Evolutionary conservation across 2,329 filamentous ascomycete species (phyloP).

Genomic region (Penicillium palitans): DNA sequence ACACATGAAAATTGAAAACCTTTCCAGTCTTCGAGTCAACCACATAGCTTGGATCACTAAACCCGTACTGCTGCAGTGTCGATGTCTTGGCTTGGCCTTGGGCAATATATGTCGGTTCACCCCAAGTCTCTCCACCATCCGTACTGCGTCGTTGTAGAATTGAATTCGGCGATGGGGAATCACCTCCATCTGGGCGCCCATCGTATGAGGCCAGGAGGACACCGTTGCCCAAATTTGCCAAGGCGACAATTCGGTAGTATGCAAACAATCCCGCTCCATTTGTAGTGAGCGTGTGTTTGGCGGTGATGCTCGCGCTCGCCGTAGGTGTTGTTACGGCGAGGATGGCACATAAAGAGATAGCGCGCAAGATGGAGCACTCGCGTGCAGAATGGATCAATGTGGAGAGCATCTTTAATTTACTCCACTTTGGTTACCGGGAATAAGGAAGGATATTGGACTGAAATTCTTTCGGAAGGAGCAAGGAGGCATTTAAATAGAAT

Average conservation of each 20-base stretch:
- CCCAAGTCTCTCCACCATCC: not conserved
- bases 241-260: not conserved
- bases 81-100: not conserved
- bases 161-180: not conserved
- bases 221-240: not conserved
- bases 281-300: not conserved
- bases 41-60: not conserved
- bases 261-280: not conserved
- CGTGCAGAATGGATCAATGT: not conserved
- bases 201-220: not conserved
- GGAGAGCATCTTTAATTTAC: not conserved
- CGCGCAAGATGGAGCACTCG: not conserved
- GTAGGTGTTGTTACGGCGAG: not conserved
- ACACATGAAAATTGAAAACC: conserved; percentile 1
- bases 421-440: not conserved
- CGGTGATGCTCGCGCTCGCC: not conserved
- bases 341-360: not conserved
- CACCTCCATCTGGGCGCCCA: not conserved
- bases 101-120: not conserved
- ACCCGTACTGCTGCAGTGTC: not conserved
- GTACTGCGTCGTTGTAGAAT: not conserved
- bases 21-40: not conserved
- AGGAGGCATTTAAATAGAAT: not conserved
- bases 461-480: not conserved
- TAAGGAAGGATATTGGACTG: too few species aligned